Base-by-base conservation (phyloP, 495 filamentous ascomycete genomes). In the Tetracladium marchalianum region DNA sequence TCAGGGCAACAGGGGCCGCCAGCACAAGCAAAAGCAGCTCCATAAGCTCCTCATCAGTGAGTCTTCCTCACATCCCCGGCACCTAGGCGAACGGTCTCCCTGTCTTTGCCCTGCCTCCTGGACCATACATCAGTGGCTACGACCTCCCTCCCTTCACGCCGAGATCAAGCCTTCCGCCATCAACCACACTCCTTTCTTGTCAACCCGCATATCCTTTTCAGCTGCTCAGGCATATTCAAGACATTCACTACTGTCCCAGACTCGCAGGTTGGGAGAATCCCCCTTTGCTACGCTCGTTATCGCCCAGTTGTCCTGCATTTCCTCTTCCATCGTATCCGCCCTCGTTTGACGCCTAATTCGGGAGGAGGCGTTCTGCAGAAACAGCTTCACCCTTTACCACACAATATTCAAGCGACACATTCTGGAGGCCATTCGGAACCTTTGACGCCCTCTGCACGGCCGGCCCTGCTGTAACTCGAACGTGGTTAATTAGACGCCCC, bases 201-300 rank as follows among this genome's bases (percentile, higher is more conserved):
- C 54, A 41, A 22, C 44, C 46, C 38, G 36, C 46, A 27, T 18
- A 27, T 27, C 32, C 24, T 8, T 34, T 34, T 41, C 44, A 35
- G 47, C 54, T 35, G 50, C 51, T 48, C 13, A 49, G 49, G 33
- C 53, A 41, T 16, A 34, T 41, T 41, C 50, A 27, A 27, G 22
- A 27, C 22, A 27, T 7, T 27, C 22, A 27, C 22, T 27, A 27
- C 22, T 27, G 22, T 27, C 22, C 22, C 22, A 27, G 22, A 27
- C 22, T 27, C 22, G 22, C 22, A 27, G 3, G 22, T 27, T 27
- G 22, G 22, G 7, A 7, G 22, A 27, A 27, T 51, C 50, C 51
- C n/a, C 43, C 42, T 43, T 50, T 51, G 54, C 51, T 48, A 53
- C 54, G 50, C 54, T 57, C 54, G 54, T 57, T 57, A 51, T 45